These are phyloP conservation scores for Mentha longifolia DNA, from an alignment of 257 asterid species.

Conservation along the genomic window DNA sequence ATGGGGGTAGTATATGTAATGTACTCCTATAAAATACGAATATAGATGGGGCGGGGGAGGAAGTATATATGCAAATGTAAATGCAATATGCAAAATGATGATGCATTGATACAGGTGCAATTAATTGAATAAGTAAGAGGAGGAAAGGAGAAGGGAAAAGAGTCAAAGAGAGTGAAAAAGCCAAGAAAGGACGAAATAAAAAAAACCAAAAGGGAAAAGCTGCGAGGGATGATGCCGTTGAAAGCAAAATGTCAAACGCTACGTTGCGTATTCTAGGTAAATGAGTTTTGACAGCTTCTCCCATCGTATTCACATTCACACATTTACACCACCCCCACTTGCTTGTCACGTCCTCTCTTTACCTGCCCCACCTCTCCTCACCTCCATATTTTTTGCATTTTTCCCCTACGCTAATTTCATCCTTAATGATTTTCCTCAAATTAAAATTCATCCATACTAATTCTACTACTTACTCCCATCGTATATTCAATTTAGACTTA, in stretches of 20 bases:
- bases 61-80: too few species aligned
- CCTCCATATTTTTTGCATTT: neutral
- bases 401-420: too few species aligned
- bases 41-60: too few species aligned
- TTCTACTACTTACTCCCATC: too few species aligned
- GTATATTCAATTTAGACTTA: too few species aligned
- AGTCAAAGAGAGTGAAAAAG: slow-evolving; percentile 45
- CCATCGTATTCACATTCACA: slow-evolving; percentile 28
- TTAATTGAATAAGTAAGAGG: too few species aligned
- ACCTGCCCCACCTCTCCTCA: slow-evolving; percentile 34
- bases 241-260: slow-evolving; percentile 95
- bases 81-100: too few species aligned
- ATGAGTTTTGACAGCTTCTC: slow-evolving; percentile 43
- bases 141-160: neutral
- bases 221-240: slow-evolving; percentile 64
- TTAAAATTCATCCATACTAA: too few species aligned
- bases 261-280: slow-evolving; percentile 60
- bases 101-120: neutral
- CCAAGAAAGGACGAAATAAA: slow-evolving; percentile 29
- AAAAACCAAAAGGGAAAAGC: slow-evolving; percentile 36
- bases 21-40: too few species aligned
- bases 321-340: neutral
- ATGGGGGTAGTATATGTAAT: too few species aligned
- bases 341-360: slow-evolving; percentile 44
- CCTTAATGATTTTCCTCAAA: too few species aligned